phyloP scores from a whole-genome alignment of 805 yeast species.

The Wickerhamomyces bisporus region DNA sequence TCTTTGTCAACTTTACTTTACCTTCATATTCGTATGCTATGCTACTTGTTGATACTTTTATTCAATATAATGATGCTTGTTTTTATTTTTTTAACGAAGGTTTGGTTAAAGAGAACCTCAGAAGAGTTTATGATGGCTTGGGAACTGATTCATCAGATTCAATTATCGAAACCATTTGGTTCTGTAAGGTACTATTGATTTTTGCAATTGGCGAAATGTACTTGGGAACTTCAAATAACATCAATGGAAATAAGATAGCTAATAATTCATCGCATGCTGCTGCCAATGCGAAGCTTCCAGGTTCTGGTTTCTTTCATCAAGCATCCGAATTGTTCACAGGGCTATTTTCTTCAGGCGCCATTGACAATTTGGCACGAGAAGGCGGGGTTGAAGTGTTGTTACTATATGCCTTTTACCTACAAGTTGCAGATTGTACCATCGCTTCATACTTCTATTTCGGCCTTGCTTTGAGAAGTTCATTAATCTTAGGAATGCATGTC shows the following conservation, averaged over 20 bases:
- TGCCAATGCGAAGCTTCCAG: slow-evolving; percentile 51
- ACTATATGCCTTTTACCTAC: slow-evolving; percentile 71
- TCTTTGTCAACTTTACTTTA: slow-evolving; percentile 63
- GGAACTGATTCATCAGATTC: slow-evolving; percentile 39
- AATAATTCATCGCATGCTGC: slow-evolving; percentile 19
- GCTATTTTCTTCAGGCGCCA: slow-evolving; percentile 71
- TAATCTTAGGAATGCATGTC: slow-evolving; percentile 75
- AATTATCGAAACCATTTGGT: slow-evolving; percentile 73
- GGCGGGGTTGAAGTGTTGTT: slow-evolving; percentile 76
- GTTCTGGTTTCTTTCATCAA: slow-evolving; percentile 71
- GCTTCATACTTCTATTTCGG: slow-evolving; percentile 81
- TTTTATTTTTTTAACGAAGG: slow-evolving; percentile 85
- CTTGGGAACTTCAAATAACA: slow-evolving; percentile 65
- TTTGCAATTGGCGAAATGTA: slow-evolving; percentile 84
- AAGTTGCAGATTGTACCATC: slow-evolving; percentile 80
- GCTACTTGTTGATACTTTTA: slow-evolving; percentile 67
- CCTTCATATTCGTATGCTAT: slow-evolving; percentile 77
- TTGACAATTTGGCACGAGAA: slow-evolving; percentile 70
- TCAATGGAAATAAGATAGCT: slow-evolving; percentile 37
- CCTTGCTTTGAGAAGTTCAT: slow-evolving; percentile 64
- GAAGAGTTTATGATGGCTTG: slow-evolving; percentile 50
- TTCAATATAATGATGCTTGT: slow-evolving; percentile 79
- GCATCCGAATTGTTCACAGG: slow-evolving; percentile 79
- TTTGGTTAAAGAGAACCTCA: slow-evolving; percentile 58
- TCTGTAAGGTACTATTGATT: slow-evolving; percentile 65